Base-by-base conservation (phyloP, 306 rosid genomes). In the Sesbania bispinosa region DNA sequence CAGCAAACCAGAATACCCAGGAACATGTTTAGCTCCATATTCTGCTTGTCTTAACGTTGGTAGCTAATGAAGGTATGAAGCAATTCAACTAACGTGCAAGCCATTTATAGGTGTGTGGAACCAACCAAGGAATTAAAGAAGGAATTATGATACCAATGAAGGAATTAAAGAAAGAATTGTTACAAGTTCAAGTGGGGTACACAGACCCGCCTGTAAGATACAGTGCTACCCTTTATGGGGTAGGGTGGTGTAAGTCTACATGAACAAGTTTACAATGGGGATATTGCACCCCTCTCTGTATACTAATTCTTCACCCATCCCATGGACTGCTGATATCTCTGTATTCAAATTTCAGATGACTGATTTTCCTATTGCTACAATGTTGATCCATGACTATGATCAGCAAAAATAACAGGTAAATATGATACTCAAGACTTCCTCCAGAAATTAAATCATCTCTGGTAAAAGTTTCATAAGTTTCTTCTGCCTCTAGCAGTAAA, bases 321-420 rank as follows among this genome's bases (percentile, higher is more conserved):
- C 36, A 14, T 9, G 71, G 53, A 76, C 60, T 23, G 38, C 38
- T 66, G 2, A 41, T 72, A 67, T 15, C 69, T 42, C 58, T 43
- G 48, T 60, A 69, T 41, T 29, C 26, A 26, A 63, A 23, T 20
- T 74, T 26, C 18, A 74, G 50, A 57, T 69, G 41, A 80, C 53
- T 43, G 76, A 73, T 72, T 62, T 66, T 74, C 62, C 41, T 54
- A 73, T 58, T 66, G 67, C 62, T 75, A 52, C 80, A 45, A 36
- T 43, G 23, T 35, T 58, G 76, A 54, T 67, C 48, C 33, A 72
- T 45, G 70, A 42, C 53, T 30, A 39, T 20, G 70, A 71, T 53
- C 77, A 59, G 68, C 58, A 24, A 62, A 55, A 47, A 73, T 7
- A 71, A 48, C 32, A 30, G 50, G 39, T 50, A 32, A 57, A 26